Evolutionary conservation across 352 stramenopile genomes (phyloP), one percentile per base, ranked within the genome.

Genomic region (Phytopythium boreale): DNA sequence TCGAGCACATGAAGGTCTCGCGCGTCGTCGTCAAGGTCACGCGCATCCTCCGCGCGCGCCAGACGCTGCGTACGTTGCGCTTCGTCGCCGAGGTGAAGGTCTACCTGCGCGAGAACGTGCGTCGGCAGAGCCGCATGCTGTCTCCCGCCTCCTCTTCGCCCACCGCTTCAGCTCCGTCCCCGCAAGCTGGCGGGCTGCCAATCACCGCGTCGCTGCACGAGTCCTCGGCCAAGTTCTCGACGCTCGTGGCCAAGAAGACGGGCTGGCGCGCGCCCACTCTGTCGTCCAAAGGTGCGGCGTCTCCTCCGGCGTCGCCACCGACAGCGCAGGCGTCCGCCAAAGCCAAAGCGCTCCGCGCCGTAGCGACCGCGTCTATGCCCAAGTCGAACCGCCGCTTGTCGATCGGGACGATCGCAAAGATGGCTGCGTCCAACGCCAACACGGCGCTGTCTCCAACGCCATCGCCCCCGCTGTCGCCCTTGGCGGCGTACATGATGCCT

Each of bases 61-160:
- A 88, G 55, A 92, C 83, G 34, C 66, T 92, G 39, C 78, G 83
- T 26, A 92, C 80, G 8, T 70, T 92, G n/a, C 83, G 81, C 2
- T 92, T 90, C 34, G 70, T 92, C 4, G 83, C 83, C 10, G 83
- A 92, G 63, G 89, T 90, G 79, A 92, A 92, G 67, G 79, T 92
- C 27, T 88, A 92, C 52, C 65, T 92, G 26, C 70, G 65, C 9
- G 83, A 90, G 64, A 85, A 72, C 37, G 76, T 77, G 29, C 74
- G 69, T n/a, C 74, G 49, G 15, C 49, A 56, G 2, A 56, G 49
- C 26, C 49, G 49, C 19, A 31, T 39, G 26, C 26, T 56, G 14
- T 24, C 49, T 15, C 26, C 49, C 2, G 3, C 49, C 14, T 24
- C 65, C 15, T 27, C n/a, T 20, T 71, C 68, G 15, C 39, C 66